Evolutionary conservation across 192 early-diverging fungal genomes (phyloP).

Genomic region (Piromyces finnis): DNA sequence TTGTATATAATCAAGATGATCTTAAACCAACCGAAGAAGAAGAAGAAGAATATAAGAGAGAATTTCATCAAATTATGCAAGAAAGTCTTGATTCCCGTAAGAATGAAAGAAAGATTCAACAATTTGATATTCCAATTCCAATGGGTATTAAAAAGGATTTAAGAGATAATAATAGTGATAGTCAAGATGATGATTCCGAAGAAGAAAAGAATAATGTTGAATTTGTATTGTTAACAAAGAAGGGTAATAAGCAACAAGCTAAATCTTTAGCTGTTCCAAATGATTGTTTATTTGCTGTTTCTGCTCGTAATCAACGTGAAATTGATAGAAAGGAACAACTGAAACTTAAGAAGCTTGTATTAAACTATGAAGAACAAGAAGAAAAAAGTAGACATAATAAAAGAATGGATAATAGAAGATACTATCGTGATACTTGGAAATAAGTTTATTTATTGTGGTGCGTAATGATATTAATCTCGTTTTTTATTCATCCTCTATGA

Average conservation of each 20-base stretch:
- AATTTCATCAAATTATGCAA: conserved; percentile 78
- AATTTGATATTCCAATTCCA: conserved; percentile 82
- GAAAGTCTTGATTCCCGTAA: conserved; percentile 75
- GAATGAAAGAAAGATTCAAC: conserved; percentile 49
- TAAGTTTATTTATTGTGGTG: neutral
- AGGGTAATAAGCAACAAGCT: conserved; percentile 65
- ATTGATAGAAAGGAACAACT: conserved; percentile 72
- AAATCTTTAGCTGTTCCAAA: conserved; percentile 62
- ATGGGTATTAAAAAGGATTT: conserved; percentile 29
- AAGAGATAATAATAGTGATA: neutral
- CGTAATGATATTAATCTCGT: no score
- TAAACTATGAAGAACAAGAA: conserved; percentile 75
- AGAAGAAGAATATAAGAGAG: conserved; percentile 76
- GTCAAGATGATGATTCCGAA: neutral
- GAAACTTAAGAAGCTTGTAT: conserved; percentile 78
- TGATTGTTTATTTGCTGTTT: conserved; percentile 65
- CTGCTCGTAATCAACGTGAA: conserved; percentile 66
- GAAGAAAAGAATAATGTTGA: conserved; percentile 32
- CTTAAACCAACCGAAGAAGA: conserved; percentile 29
- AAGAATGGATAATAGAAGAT: neutral
- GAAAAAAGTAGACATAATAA: neutral
- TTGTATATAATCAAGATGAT: conserved; percentile 37
- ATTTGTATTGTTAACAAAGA: conserved; percentile 68
- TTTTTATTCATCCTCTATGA: no score
- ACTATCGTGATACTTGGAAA: neutral